These are phyloP conservation scores for Rhizophagus prolifer DNA, from an alignment of 192 early-diverging fungal species.

Conservation along the genomic window DNA sequence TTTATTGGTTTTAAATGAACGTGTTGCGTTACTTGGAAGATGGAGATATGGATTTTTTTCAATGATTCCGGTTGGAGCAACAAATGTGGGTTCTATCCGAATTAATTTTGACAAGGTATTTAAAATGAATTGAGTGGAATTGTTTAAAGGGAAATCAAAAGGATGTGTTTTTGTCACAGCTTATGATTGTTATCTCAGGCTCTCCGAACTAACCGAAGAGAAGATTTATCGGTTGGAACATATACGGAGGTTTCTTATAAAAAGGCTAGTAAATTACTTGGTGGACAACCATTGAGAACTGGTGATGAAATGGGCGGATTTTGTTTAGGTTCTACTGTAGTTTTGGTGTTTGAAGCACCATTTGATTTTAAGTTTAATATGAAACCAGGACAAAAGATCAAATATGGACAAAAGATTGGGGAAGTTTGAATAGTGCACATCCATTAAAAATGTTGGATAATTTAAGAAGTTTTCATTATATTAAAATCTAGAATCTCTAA, in stretches of 20 bases:
- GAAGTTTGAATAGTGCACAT: background rate
- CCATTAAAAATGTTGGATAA: background rate
- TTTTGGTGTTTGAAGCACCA: slow-evolving; percentile 97
- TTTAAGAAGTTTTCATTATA: background rate
- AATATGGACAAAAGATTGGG: slow-evolving; percentile 83
- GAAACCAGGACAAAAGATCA: slow-evolving; percentile 69
- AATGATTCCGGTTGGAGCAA: slow-evolving; percentile 96
- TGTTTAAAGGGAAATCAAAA: background rate
- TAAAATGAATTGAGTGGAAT: background rate
- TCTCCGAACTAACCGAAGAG: slow-evolving; percentile 65
- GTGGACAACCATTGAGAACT: slow-evolving; percentile 63
- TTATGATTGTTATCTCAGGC: slow-evolving; percentile 33
- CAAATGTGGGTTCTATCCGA: slow-evolving; percentile 95
- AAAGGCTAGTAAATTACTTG: slow-evolving; percentile 56
- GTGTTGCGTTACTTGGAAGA: slow-evolving; percentile 87
- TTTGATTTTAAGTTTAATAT: slow-evolving; percentile 74
- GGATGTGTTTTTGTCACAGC: background rate
- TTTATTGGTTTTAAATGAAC: slow-evolving; percentile 96
- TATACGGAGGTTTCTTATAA: slow-evolving; percentile 74
- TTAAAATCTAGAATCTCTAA: no score
- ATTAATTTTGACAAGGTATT: slow-evolving; percentile 88
- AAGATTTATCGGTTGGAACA: slow-evolving; percentile 64
- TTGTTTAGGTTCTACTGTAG: slow-evolving; percentile 90
- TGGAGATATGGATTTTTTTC: slow-evolving; percentile 96
- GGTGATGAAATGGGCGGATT: slow-evolving; percentile 97